Evolutionary conservation across 805 yeast genomes (phyloP).

Genomic region (Schwanniomyces sp.): DNA sequence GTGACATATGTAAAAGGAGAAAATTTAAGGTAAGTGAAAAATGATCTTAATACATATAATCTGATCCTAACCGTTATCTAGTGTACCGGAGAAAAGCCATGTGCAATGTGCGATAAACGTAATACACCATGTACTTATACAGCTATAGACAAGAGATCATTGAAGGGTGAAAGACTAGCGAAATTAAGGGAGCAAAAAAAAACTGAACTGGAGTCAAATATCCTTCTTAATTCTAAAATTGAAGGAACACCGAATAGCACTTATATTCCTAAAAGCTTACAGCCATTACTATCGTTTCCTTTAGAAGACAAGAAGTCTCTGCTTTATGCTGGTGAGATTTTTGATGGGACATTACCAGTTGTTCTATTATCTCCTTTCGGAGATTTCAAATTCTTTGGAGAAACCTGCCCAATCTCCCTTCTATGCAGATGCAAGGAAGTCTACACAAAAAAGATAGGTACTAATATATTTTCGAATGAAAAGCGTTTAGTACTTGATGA

Average conservation of each 20-base stretch:
- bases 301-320: neutral
- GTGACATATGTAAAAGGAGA: constrained; percentile 46
- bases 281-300: constrained; percentile 1
- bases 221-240: neutral
- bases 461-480: constrained; percentile 37
- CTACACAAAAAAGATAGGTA: constrained; percentile 29
- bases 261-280: constrained; percentile 1
- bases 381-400: constrained; percentile 40
- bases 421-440: constrained; percentile 40
- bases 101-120: constrained; percentile 30
- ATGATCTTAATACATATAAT: too few species aligned
- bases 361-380: constrained; percentile 36
- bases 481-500: constrained; percentile 35
- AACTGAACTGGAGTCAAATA: neutral
- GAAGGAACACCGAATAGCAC: neutral
- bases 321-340: constrained; percentile 8
- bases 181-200: neutral
- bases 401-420: constrained; percentile 41
- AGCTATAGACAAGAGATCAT: constrained; percentile 18
- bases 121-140: constrained; percentile 29
- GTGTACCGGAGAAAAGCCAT: constrained; percentile 32
- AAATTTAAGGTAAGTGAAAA: constrained; percentile 21
- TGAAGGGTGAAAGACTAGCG: constrained; percentile 10
- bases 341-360: constrained; percentile 22
- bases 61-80: neutral